Conservation (phyloP, 306 rosid species). For the Mimosa bimucronata region DNA sequence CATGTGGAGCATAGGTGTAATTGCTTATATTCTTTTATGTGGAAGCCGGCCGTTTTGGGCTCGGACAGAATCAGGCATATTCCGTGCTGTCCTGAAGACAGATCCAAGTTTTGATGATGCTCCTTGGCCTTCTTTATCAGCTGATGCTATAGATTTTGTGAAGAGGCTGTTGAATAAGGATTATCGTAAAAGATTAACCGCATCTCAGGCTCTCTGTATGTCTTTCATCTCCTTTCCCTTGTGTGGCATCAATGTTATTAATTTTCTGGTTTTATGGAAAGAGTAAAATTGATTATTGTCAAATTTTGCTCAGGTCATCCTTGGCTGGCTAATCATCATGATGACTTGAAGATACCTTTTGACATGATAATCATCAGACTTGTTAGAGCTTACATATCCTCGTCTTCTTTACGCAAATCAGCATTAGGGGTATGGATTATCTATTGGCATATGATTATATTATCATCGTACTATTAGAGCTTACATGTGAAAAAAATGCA, state of each 20-base stretch:
- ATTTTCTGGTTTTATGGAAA: constrained; percentile 3
- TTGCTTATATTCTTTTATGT: constrained; percentile 84
- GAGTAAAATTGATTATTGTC: constrained; percentile 25
- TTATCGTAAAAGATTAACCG: constrained; percentile 73
- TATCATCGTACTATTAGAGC: neutral
- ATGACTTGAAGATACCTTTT: constrained; percentile 62
- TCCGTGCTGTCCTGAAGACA: constrained; percentile 79
- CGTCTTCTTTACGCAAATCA: constrained; percentile 75
- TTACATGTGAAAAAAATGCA: neutral
- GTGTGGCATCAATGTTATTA: constrained; percentile 10
- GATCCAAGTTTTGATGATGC: constrained; percentile 86
- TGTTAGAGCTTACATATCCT: constrained; percentile 66
- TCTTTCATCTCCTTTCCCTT: constrained; percentile 31
- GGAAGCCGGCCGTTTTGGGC: constrained; percentile 95
- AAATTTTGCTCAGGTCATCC: constrained; percentile 68
- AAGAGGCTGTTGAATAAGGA: constrained; percentile 75
- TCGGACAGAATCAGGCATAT: constrained; percentile 82
- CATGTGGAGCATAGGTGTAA: constrained; percentile 93
- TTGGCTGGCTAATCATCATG: constrained; percentile 61
- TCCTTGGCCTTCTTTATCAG: constrained; percentile 86
- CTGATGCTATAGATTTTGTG: constrained; percentile 80
- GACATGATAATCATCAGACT: constrained; percentile 75
- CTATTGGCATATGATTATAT: neutral
- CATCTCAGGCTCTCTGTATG: constrained; percentile 75
- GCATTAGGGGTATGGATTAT: constrained; percentile 66